Evolutionary conservation across 2,329 filamentous ascomycete genomes (phyloP).

Genomic region (Cyanodermella asteris): DNA sequence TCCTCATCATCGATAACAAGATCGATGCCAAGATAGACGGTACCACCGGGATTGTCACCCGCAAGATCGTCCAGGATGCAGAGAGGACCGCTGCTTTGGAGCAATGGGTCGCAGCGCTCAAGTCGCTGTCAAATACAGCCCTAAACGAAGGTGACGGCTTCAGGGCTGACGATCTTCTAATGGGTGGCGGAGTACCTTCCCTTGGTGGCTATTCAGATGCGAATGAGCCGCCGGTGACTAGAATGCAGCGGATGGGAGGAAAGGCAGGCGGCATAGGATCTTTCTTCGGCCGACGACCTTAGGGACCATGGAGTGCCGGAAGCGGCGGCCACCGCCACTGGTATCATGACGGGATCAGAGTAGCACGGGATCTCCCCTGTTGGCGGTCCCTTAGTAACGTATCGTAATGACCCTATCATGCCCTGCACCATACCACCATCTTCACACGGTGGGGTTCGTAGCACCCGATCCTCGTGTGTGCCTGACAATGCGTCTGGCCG

Average conservation of each 20-base stretch:
- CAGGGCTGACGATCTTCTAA: constrained; percentile 18
- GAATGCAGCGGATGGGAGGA: constrained; percentile 3
- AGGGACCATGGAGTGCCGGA: constrained; percentile 1
- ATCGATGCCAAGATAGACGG: constrained; percentile 80
- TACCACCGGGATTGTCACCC: constrained; percentile 60
- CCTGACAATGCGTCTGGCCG: not conserved
- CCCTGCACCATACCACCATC: not conserved
- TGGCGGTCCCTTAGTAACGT: not conserved
- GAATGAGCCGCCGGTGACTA: constrained; percentile 2
- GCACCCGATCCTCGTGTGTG: not conserved
- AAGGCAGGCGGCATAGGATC: constrained; percentile 3
- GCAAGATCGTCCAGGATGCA: constrained; percentile 50
- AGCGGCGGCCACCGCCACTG: not conserved
- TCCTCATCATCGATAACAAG: constrained; percentile 76
- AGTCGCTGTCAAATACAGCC: constrained; percentile 45
- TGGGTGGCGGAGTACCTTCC: constrained; percentile 11
- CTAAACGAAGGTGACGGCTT: constrained; percentile 59
- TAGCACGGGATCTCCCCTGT: not conserved
- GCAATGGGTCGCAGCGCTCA: constrained; percentile 49
- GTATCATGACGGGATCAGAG: constrained; percentile 1
- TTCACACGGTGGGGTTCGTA: not conserved
- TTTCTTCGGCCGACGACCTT: too few relatives aligned
- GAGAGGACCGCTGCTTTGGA: constrained; percentile 53
- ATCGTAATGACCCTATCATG: not conserved
- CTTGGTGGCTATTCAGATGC: constrained; percentile 4